A percentile compares a stretch with the other conserved stretches of the same genome.
These are phyloP conservation scores for Leccinum longicurvipes DNA, from an alignment of 768 basidiomycete species.

Conservation along the genomic window DNA sequence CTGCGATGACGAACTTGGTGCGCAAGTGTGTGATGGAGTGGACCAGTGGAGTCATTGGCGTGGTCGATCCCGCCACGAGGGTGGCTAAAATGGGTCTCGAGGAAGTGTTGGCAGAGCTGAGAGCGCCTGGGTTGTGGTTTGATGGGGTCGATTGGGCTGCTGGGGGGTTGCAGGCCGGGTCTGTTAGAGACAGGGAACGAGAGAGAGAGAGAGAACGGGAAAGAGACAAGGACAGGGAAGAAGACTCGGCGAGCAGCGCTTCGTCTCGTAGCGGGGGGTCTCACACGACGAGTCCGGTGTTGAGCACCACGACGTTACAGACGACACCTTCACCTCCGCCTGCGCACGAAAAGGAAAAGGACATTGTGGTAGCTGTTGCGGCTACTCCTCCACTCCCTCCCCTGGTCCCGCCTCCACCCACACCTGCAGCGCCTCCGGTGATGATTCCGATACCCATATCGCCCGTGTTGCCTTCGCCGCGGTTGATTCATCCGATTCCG, in stretches of 20 bases:
- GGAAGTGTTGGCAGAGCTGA: conserved; percentile 55
- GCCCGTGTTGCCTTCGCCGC: conserved; percentile 62
- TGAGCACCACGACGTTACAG: conserved; percentile 69
- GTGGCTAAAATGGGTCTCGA: conserved; percentile 56
- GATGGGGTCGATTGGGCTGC: conserved; percentile 66
- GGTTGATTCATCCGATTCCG: conserved; percentile 63
- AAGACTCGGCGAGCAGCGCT: conserved; percentile 45
- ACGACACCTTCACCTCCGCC: conserved; percentile 80
- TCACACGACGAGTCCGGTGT: conserved; percentile 66
- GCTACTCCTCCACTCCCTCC: neutral
- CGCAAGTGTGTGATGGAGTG: conserved; percentile 64
- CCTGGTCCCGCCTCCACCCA: neutral
- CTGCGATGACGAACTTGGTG: conserved; percentile 68
- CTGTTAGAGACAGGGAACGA: conserved; percentile 30
- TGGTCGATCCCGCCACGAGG: conserved; percentile 52
- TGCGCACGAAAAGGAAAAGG: conserved; percentile 34
- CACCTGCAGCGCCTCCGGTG: neutral
- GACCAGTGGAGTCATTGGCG: conserved; percentile 37
- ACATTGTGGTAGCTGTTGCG: conserved; percentile 18
- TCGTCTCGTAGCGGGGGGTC: conserved; percentile 51
- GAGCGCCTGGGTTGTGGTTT: conserved; percentile 63
- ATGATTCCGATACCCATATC: conserved; percentile 41
- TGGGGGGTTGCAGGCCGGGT: conserved; percentile 19
- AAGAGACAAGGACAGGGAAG: conserved; percentile 32
- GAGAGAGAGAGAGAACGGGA: conserved; percentile 35